Conservation (phyloP, 2,329 filamentous ascomycete genomes). For the Microcyclosporella mali region DNA sequence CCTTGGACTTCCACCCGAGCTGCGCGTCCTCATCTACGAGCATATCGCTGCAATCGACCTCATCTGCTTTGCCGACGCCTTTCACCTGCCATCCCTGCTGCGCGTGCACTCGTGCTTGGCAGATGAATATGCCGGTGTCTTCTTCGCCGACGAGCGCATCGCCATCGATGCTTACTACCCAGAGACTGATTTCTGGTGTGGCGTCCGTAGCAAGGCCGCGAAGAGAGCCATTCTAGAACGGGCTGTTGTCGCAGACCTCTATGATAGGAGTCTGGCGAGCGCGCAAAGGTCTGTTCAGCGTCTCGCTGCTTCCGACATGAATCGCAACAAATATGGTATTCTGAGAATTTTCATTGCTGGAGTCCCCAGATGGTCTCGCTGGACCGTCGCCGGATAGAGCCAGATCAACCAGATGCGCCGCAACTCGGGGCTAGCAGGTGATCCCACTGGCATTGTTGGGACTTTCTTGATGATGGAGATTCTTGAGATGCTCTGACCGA, state of each 20-base stretch:
- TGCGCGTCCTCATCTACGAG: conserved; percentile 11
- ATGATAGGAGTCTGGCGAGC: conserved; percentile 11
- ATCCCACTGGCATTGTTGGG: no score
- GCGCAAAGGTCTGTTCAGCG: conserved; percentile 12
- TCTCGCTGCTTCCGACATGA: conserved; percentile 1
- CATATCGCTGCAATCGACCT: conserved; percentile 9
- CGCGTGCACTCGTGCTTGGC: conserved; percentile 7
- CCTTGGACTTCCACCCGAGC: conserved; percentile 11
- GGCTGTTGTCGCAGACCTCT: conserved; percentile 8
- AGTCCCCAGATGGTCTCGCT: conserved; percentile 8
- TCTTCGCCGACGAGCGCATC: conserved; percentile 9
- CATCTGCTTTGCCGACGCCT: conserved; percentile 9
- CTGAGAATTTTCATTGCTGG: conserved; percentile 6
- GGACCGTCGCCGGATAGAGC: conserved; percentile 2
- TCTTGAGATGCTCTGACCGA: no score
- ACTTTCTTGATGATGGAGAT: no score
- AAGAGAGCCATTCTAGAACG: conserved; percentile 8
- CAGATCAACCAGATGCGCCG: no score
- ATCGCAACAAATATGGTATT: conserved; percentile 2
- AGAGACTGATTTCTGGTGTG: conserved; percentile 11
- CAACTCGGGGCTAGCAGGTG: no score
- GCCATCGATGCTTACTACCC: conserved; percentile 8
- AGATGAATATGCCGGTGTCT: conserved; percentile 11
- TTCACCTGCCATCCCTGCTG: conserved; percentile 7
- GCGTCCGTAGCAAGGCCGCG: conserved; percentile 5